Evolutionary conservation across 164 flowering plant species (phyloP), one percentile per base, ranked within the genome.

Genomic region (Sextonia rubra): DNA sequence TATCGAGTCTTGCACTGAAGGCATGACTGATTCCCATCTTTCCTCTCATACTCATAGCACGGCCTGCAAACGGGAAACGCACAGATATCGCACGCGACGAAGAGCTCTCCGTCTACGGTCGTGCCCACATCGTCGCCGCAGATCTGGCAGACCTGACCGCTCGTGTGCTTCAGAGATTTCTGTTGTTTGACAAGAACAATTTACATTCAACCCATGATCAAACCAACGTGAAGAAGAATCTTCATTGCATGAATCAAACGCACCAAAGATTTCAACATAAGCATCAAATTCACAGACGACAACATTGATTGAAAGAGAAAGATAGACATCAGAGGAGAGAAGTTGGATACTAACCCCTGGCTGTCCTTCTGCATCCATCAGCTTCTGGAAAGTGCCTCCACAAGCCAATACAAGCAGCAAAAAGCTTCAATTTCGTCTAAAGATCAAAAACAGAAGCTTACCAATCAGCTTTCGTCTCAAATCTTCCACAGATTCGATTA

Each of bases 1-100:
- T 84, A 87, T 84, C 78, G 74, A 32, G 86, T 84, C 77, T 87
- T 87, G 84, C 90, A 87, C 71, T 85, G 90, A 72, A 87, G 90
- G 68, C 90, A 87, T 49, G 78, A 79, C 71, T 80, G 86, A 70
- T 74, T 84, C 52, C 90, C 90, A 49, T 87, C 88, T 75, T 82
- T 81, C 78, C 90, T 83, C 76, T 87, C 90, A 71, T 85, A 87
- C 76, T 87, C 87, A 44, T 85, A 87, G 76, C 90, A 87, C 11
- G 87, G 77, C 58, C 88, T 80, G 76, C 90, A 87, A 15, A 85
- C 90, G 29, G 90, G 90, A 67, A 85, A 87, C 61, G 89, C 80
- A 66, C 90, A 87, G 29, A 83, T 81, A 73, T 87, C 75, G 82
- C 90, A 87, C 7, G 90, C 90, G 71, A 87, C 82, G 62, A 87